These are phyloP conservation scores for Saccharomycopsis babjevae DNA, from an alignment of 805 yeast genomes.

Conservation along the genomic window DNA sequence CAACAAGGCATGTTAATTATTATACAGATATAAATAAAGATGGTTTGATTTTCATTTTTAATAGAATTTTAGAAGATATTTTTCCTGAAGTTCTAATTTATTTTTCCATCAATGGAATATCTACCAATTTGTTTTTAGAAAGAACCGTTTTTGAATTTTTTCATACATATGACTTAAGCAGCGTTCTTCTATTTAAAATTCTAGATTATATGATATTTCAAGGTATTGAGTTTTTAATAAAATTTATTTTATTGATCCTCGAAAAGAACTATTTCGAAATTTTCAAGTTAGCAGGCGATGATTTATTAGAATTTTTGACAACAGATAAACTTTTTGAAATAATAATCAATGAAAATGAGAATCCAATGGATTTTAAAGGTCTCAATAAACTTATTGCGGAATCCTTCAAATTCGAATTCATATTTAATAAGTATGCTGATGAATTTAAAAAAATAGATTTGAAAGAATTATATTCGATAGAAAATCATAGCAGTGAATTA, in stretches of 20 bases:
- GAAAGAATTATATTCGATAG: neutral
- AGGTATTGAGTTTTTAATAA: slow-evolving; percentile 17
- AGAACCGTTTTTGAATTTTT: slow-evolving; percentile 17
- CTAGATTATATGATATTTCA: slow-evolving; percentile 17
- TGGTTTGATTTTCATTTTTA: slow-evolving; percentile 14
- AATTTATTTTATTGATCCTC: slow-evolving; percentile 14
- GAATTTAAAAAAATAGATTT: slow-evolving; percentile 7
- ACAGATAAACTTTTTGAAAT: slow-evolving; percentile 10
- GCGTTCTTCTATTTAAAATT: slow-evolving; percentile 9
- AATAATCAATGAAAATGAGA: slow-evolving; percentile 13
- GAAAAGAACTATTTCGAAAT: slow-evolving; percentile 18
- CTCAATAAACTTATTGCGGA: slow-evolving; percentile 6
- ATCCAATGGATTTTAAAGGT: slow-evolving; percentile 8
- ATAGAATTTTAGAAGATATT: slow-evolving; percentile 16
- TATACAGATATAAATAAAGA: slow-evolving; percentile 14
- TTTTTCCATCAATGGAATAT: slow-evolving; percentile 15
- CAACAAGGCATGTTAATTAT: slow-evolving; percentile 6
- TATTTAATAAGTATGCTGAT: slow-evolving; percentile 13
- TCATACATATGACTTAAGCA: slow-evolving; percentile 12
- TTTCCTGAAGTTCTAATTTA: slow-evolving; percentile 17
- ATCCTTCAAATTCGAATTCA: slow-evolving; percentile 16
- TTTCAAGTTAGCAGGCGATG: slow-evolving; percentile 9
- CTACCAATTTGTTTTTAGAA: slow-evolving; percentile 14
- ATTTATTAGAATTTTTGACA: neutral
- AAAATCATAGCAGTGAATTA: neutral